Conservation (phyloP, 2,329 filamentous ascomycete genomes). For the Alternaria sp. region DNA sequence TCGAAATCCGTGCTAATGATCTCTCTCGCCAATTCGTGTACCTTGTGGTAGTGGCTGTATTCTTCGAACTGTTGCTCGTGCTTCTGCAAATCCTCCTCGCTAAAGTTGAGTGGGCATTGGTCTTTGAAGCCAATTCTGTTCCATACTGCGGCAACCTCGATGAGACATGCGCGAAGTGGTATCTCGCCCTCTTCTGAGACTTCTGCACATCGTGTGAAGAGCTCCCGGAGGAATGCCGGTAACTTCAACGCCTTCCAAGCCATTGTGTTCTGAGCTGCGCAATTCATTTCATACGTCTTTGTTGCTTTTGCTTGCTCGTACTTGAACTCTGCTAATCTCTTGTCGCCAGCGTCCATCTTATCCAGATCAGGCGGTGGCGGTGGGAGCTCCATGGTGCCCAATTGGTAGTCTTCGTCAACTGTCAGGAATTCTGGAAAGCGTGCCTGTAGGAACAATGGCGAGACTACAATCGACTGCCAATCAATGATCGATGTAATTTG, state of each 20-base stretch:
- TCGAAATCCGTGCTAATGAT: constrained; percentile 44
- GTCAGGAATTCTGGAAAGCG: constrained; percentile 25
- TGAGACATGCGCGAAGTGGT: constrained; percentile 44
- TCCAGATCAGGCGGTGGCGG: constrained; percentile 15
- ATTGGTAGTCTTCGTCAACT: constrained; percentile 20
- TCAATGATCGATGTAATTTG: constrained; percentile 32
- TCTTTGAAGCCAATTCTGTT: constrained; percentile 26
- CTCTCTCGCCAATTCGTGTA: constrained; percentile 36
- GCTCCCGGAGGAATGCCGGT: constrained; percentile 25
- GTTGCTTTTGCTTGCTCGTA: constrained; percentile 16
- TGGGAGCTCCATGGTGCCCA: constrained; percentile 9
- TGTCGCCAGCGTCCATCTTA: constrained; percentile 14
- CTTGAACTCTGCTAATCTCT: constrained; percentile 8
- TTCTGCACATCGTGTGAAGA: constrained; percentile 39
- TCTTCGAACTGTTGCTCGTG: constrained; percentile 40
- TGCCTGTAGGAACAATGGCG: constrained; percentile 22
- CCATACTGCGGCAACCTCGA: constrained; percentile 41
- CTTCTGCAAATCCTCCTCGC: constrained; percentile 31
- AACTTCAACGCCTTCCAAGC: background rate
- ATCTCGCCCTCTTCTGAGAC: constrained; percentile 40
- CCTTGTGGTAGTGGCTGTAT: constrained; percentile 36
- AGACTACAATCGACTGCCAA: constrained; percentile 33
- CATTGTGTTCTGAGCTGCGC: constrained; percentile 26
- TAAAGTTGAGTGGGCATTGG: constrained; percentile 39
- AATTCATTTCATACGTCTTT: constrained; percentile 43